Evolutionary conservation across 129 eudicot genomes (phyloP).

Genomic region (Flaveria sonorensis): DNA sequence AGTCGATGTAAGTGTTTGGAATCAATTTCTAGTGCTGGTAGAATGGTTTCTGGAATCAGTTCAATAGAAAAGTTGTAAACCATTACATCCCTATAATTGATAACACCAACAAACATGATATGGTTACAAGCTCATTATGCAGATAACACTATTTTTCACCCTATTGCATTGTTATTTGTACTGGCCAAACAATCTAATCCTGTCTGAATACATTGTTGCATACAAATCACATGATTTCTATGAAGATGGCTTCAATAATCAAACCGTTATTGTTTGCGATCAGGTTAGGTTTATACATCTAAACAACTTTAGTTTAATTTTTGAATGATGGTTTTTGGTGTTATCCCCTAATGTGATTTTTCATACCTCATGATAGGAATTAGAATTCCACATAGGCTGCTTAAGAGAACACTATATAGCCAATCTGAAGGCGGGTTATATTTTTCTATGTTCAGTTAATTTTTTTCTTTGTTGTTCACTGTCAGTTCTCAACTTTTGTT

Average conservation of each 20-base stretch:
- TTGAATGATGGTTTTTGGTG: neutral
- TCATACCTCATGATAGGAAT: slow-evolving; percentile 58
- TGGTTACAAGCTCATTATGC: slow-evolving; percentile 68
- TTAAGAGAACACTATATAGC: slow-evolving; percentile 62
- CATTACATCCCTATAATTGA: slow-evolving; percentile 60
- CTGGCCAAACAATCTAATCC: neutral
- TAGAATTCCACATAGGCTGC: slow-evolving; percentile 82
- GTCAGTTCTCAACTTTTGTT: neutral
- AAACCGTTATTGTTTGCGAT: slow-evolving; percentile 78
- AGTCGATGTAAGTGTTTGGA: slow-evolving; percentile 46
- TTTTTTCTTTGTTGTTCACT: slow-evolving; percentile 1
- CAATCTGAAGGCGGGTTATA: slow-evolving; percentile 54
- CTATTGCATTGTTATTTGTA: slow-evolving; percentile 17
- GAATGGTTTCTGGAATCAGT: neutral
- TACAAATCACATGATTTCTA: slow-evolving; percentile 64
- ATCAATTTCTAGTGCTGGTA: neutral
- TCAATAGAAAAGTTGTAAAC: slow-evolving; percentile 51
- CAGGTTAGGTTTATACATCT: slow-evolving; percentile 42
- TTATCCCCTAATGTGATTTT: slow-evolving; percentile 17
- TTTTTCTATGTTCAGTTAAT: neutral
- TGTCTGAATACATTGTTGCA: slow-evolving; percentile 8
- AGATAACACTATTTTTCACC: slow-evolving; percentile 46
- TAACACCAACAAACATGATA: slow-evolving; percentile 37
- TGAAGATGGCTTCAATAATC: slow-evolving; percentile 65
- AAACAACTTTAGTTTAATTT: neutral